Evolutionary conservation across 805 yeast genomes (phyloP), one percentile per base, ranked within the genome.

Genomic region (Candida nitratophila): DNA sequence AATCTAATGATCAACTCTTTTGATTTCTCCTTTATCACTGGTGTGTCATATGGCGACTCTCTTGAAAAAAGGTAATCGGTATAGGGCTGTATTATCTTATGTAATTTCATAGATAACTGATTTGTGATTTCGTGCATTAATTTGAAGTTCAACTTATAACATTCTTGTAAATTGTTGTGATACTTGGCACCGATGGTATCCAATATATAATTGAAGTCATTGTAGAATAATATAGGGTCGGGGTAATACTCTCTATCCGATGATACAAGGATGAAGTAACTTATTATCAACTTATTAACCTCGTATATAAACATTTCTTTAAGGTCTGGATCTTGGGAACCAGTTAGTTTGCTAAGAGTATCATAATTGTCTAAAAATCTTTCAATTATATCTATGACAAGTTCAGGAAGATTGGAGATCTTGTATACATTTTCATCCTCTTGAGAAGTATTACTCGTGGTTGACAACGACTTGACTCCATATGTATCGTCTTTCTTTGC

Each of bases 171-270:
- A 37, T 58, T 55, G 31, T 52, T 44, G 1, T 44, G 30, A 37
- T 52, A 59, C 15, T 22, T 42, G 1, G 38, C 19, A 17, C 51
- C 39, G 9, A 53, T 44, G 21, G 48, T 51, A 12, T 59, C 61
- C 8, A 62, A 39, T 3, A 62, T 37, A 20, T 46, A 50, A 19
- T 51, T 50, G 42, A 46, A 63, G 43, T 65, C 69, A 43, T 64
- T 62, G 48, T 57, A 58, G 24, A 64, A 63, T 15, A 63, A 42
- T 3, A 63, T 44, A 17, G 45, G 47, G n/a, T 45, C 51, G 2
- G 57, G 49, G 43, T 63, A 61, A 20, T 44, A 49, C 3, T 46
- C 44, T 9, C 39, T 8, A 24, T 52, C 43, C 3, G 48, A 39
- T 26, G 51, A 48, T 9, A 60, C 41, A 34, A 61, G 51, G 56